Evolutionary conservation across 805 yeast species (phyloP).

Genomic region (Metschnikowia borealis): DNA sequence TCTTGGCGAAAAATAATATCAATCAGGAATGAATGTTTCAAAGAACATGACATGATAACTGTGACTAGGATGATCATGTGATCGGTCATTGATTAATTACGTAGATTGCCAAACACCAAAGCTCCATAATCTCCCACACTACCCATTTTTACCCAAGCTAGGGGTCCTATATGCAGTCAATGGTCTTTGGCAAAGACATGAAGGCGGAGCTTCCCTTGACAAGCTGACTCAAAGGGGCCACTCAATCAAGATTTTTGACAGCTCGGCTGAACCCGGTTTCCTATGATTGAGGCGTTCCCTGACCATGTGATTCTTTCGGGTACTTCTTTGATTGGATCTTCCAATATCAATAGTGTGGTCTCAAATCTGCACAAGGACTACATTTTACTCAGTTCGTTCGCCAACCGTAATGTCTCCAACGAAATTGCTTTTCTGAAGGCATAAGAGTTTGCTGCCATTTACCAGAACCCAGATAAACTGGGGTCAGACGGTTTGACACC

Average conservation of each 20-base stretch:
- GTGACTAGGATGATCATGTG: no score
- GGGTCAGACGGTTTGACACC: conserved; percentile 2
- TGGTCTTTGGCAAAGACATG: no score
- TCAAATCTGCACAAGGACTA: conserved; percentile 50
- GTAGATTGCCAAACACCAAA: no score
- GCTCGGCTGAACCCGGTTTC: conserved; percentile 36
- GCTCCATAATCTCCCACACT: no score
- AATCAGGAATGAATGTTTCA: no score
- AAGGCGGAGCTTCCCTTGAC: no score
- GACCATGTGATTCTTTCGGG: conserved; percentile 54
- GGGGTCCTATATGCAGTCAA: no score
- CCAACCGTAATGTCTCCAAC: conserved; percentile 19
- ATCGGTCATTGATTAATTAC: no score
- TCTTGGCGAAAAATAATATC: conserved; percentile 31
- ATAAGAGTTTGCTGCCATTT: conserved; percentile 24
- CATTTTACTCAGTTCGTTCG: conserved; percentile 50
- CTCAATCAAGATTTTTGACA: conserved; percentile 33
- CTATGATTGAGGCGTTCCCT: conserved; percentile 50
- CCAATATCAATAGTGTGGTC: conserved; percentile 45
- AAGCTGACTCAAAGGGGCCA: conserved; percentile 31
- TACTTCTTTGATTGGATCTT: conserved; percentile 59
- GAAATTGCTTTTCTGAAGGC: conserved; percentile 15
- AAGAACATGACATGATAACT: no score
- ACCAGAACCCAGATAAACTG: conserved; percentile 24
- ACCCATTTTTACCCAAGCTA: no score